Percentiles rank a stretch among this genome's conserved stretches.
Evolutionary conservation across 352 stramenopile species (phyloP).

Genomic region (Phytopythium boreale): DNA sequence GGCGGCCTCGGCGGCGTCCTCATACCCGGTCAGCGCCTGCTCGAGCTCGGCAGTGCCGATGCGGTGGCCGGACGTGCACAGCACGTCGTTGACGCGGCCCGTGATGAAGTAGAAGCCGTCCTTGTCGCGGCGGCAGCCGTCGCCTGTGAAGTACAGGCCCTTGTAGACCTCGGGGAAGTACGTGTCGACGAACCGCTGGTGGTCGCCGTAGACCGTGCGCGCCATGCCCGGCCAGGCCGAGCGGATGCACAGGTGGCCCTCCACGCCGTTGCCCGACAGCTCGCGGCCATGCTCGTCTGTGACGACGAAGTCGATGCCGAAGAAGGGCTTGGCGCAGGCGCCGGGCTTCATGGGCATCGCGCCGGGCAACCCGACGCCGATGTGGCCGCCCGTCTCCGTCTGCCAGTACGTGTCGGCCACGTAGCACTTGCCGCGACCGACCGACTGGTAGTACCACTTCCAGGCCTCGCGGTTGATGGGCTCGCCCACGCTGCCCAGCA

Average conservation of each 20-base stretch:
- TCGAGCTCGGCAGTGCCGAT: conserved; percentile 90
- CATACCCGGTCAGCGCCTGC: conserved; percentile 90
- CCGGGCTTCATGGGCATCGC: conserved; percentile 90
- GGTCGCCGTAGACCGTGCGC: conserved; percentile 93
- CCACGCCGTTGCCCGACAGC: conserved; percentile 76
- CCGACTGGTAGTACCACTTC: conserved; percentile 96
- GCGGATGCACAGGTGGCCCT: conserved; percentile 96
- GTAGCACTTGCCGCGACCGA: conserved; percentile 88
- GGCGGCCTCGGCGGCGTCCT: conserved; percentile 91
- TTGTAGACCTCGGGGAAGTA: conserved; percentile 95
- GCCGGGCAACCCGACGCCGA: conserved; percentile 93
- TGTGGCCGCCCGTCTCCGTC: conserved; percentile 96
- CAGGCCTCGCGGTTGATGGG: conserved; percentile 98
- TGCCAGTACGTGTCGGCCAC: conserved; percentile 99
- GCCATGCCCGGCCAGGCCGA: conserved; percentile 95
- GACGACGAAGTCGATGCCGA: conserved; percentile 92
- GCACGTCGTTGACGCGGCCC: conserved; percentile 96
- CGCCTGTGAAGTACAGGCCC: conserved; percentile 96
- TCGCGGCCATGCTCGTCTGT: conserved; percentile 87
- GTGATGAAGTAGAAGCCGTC: conserved; percentile 99
- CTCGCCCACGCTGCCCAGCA: conserved; percentile 97
- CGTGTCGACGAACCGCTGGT: conserved; percentile 94
- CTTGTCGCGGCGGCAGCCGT: conserved; percentile 84
- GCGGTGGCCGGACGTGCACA: conserved; percentile 93
- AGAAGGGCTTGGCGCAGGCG: conserved; percentile 94